phyloP scores from a whole-genome alignment of 805 yeast genomes.

The Candida ficus region DNA sequence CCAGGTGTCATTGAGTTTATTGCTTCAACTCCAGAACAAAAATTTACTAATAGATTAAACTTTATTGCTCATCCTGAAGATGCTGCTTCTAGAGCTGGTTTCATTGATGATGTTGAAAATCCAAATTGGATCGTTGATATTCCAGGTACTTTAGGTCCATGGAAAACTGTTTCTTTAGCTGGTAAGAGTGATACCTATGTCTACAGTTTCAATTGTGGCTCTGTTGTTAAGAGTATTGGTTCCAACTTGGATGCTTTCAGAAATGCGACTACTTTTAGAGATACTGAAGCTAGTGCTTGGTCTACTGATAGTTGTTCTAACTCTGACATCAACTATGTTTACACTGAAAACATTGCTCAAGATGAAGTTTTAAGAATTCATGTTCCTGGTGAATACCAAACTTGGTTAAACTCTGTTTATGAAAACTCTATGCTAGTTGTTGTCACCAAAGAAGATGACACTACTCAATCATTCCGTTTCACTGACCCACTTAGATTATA shows the following conservation, averaged over 20 bases:
- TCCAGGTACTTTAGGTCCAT: constrained; percentile 11
- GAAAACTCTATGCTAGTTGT: background rate
- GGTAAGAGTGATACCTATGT: background rate
- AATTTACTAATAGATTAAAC: background rate
- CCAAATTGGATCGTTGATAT: constrained; percentile 7
- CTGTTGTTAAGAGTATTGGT: constrained; percentile 2
- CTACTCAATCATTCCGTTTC: background rate
- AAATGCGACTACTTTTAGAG: constrained; percentile 3
- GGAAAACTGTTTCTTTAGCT: constrained; percentile 1
- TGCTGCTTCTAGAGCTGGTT: constrained; percentile 4
- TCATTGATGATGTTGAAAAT: background rate
- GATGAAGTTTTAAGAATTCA: constrained; percentile 2
- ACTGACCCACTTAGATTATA: background rate
- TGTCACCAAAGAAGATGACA: background rate
- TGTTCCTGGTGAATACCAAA: background rate
- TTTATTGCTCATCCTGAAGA: constrained; percentile 6
- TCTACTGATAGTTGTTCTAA: background rate
- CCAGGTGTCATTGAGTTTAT: constrained; percentile 2
- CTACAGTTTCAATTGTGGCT: constrained; percentile 5
- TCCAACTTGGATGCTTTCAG: constrained; percentile 4
- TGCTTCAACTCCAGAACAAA: constrained; percentile 5
- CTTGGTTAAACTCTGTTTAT: background rate
- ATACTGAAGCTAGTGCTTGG: constrained; percentile 1
- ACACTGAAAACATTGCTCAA: background rate
- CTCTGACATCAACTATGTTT: background rate